Conservation (phyloP, 2,329 filamentous ascomycete genomes). For the Rutstroemia sp. region DNA sequence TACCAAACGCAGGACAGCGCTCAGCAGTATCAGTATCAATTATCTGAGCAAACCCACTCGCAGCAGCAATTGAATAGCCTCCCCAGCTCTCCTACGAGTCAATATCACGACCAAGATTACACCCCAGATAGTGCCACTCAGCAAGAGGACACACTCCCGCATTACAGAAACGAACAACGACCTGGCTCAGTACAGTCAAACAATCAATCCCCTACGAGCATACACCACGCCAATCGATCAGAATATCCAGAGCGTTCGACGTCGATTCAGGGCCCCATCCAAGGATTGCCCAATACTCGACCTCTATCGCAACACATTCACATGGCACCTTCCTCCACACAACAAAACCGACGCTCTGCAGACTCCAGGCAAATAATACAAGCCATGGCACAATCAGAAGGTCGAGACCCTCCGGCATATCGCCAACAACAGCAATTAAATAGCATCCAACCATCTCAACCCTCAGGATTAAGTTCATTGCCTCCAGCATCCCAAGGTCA, state of each 20-base stretch:
- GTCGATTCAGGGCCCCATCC: conserved; percentile 17
- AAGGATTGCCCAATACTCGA: conserved; percentile 8
- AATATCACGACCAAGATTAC: conserved; percentile 34
- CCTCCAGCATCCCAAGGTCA: conserved; percentile 17
- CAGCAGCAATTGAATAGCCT: conserved; percentile 20
- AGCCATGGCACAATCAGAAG: conserved; percentile 19
- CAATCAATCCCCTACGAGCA: conserved; percentile 22
- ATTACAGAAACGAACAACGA: conserved; percentile 25
- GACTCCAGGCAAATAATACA: conserved; percentile 24
- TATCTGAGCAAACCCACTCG: conserved; percentile 21
- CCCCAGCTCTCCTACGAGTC: conserved; percentile 29
- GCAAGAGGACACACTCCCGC: conserved; percentile 51
- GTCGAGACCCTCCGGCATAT: conserved; percentile 25
- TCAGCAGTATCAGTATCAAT: conserved; percentile 21
- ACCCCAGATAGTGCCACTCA: conserved; percentile 49
- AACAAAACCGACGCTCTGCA: conserved; percentile 24
- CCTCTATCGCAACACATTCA: conserved; percentile 21
- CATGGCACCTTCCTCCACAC: conserved; percentile 24
- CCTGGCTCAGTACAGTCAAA: conserved; percentile 27
- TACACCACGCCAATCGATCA: conserved; percentile 12
- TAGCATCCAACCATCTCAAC: conserved; percentile 17
- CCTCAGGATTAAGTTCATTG: conserved; percentile 21
- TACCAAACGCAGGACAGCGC: conserved; percentile 16
- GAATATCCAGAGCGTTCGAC: conserved; percentile 25
- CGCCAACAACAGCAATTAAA: conserved; percentile 21